These are phyloP conservation scores for Saksenaea vasiformis DNA, from an alignment of 371 early-diverging fungal species.

Conservation along the genomic window DNA sequence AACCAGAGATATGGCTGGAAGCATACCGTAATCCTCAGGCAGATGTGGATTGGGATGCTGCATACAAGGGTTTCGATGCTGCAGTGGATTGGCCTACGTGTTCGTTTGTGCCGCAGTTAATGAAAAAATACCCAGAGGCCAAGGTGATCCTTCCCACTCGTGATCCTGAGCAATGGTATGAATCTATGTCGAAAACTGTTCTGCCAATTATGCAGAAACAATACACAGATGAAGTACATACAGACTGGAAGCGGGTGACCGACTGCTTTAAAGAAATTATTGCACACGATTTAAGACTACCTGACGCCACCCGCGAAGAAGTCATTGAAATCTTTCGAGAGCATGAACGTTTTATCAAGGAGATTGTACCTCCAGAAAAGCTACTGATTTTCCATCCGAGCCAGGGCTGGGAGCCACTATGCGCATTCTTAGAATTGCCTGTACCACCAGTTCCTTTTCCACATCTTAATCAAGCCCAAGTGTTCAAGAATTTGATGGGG, in stretches of 20 bases:
- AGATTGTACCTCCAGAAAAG: conserved; percentile 16
- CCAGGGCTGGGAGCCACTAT: conserved; percentile 16
- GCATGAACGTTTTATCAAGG: conserved; percentile 13
- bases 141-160: conserved; percentile 8
- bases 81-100: conserved; percentile 19
- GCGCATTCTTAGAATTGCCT: conserved; percentile 17
- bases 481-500: neutral
- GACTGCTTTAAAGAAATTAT: neutral
- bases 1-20: neutral
- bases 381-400: conserved; percentile 13
- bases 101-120: neutral
- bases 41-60: conserved; percentile 8
- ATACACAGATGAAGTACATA: neutral
- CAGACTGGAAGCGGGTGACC: neutral
- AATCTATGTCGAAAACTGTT: conserved; percentile 5
- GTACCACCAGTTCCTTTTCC: conserved; percentile 13
- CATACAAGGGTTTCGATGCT: conserved; percentile 15
- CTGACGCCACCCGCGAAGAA: neutral
- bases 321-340: conserved; percentile 11
- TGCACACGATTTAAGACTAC: neutral
- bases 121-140: neutral
- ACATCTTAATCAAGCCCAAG: conserved; percentile 6
- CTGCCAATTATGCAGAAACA: neutral
- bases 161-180: conserved; percentile 12
- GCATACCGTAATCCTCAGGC: conserved; percentile 9